Percentiles rank a stretch among this genome's conserved stretches.
Conservation (phyloP, 768 basidiomycete genomes). For the Boletus pseudo-olivaceus region DNA sequence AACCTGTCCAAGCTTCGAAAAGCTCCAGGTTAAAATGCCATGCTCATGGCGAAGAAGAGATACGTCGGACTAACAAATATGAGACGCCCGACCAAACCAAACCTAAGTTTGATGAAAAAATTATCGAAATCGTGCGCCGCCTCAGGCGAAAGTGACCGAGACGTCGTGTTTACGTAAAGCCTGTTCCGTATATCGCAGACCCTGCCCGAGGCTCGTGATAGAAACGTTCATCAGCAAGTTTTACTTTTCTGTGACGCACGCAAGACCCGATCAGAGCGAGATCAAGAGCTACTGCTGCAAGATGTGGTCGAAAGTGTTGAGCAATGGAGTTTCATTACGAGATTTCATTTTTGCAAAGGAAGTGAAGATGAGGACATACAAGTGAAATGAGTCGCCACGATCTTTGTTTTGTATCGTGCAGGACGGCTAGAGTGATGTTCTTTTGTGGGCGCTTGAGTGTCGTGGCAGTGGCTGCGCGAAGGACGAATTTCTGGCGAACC, state of each 20-base stretch:
- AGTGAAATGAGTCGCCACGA: conserved; percentile 39
- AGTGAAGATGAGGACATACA: conserved; percentile 90
- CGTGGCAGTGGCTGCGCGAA: conserved; percentile 79
- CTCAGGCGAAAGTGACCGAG: conserved; percentile 92
- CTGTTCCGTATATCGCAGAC: conserved; percentile 12
- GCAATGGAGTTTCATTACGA: conserved; percentile 77
- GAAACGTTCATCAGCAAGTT: no score
- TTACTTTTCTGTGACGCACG: conserved; percentile 84
- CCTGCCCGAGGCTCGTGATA: not conserved
- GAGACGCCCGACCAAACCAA: conserved; percentile 76
- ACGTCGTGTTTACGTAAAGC: conserved; percentile 79
- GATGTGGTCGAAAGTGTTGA: conserved; percentile 81
- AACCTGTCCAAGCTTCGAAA: no score
- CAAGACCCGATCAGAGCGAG: conserved; percentile 84
- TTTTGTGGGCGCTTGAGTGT: conserved; percentile 41
- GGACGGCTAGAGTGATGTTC: not conserved
- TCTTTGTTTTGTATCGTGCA: not conserved
- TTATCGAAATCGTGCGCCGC: conserved; percentile 91
- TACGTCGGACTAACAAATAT: conserved; percentile 91
- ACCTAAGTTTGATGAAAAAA: conserved; percentile 91
- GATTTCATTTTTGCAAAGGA: conserved; percentile 96
- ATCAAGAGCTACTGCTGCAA: conserved; percentile 85
- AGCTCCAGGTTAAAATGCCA: no score
- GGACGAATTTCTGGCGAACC: conserved; percentile 59
- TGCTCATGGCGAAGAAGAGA: conserved; percentile 96